Evolutionary conservation across 768 basidiomycete genomes (phyloP), one percentile per base, ranked within the genome.

Genomic region (Chlorophyllum brunneum): DNA sequence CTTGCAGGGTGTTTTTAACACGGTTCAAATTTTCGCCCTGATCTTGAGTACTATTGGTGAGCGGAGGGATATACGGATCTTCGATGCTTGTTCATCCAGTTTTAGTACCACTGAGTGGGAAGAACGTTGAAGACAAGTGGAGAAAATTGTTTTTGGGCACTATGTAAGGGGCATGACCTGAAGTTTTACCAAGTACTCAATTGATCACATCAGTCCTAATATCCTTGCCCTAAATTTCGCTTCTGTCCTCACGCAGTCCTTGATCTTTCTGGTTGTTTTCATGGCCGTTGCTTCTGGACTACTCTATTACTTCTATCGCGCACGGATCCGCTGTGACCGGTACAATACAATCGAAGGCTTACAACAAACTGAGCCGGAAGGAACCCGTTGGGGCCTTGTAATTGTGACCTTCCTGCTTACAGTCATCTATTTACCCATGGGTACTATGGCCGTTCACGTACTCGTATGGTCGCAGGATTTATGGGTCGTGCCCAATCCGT

Each of bases 391-490:
- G 74, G 76, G 76, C 10, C 69, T 83, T 10, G 69, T 88, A n/a
- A 60, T 80, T 16, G 74, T 79, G 39, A 84, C 79, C 24, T 90
- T 90, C 60, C 59, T 85, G 18, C 67, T 88, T 37, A 83, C 84
- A 7, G 68, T 83, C 38, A 72, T 89, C 22, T 92, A 90, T 62
- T 74, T 92, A 22, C 89, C 88, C 2, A 71, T 92, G 43, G 86
- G 85, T 57, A 88, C 86, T 11, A 81, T 92, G 74, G 80, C 86
- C 0, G 70, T 91, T 15, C 86, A 86, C 58, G 86, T 86, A 26
- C 68, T 91, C 13, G 78, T 86, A 1, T 90, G 86, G 86, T 86
- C 85, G 0, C 74, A 82, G 41, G 89, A 90, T 67, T 76, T 86
- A 16, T 91, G 86, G 87, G 74, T 76, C 5, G 79, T 88, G 23